Evolutionary conservation across 306 rosid species (phyloP).

Genomic region (Quercus glauca): DNA sequence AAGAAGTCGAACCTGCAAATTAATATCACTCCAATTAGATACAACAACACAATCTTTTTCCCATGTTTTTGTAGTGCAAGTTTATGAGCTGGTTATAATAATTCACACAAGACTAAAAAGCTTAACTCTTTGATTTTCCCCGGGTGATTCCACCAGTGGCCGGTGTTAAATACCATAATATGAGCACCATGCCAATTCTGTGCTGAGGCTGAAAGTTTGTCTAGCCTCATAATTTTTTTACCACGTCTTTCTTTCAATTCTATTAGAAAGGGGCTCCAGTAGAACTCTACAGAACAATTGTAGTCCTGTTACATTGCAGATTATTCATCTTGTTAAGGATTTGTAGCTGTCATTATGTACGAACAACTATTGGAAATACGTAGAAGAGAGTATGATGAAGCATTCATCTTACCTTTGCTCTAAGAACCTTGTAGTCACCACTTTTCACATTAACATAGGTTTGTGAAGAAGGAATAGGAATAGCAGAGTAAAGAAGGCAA

Average conservation of each 20-base stretch:
- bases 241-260: constrained; percentile 25
- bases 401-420: constrained; percentile 26
- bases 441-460: constrained; percentile 14
- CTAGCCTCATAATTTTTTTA: constrained; percentile 29
- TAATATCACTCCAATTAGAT: background rate
- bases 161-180: constrained; percentile 49
- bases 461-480: constrained; percentile 25
- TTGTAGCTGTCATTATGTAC: no score
- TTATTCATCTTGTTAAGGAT: no score
- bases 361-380: no score
- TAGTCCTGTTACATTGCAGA: constrained; percentile 23
- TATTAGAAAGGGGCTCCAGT: constrained; percentile 53
- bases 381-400: no score
- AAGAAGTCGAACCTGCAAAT: constrained; percentile 34
- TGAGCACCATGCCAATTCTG: constrained; percentile 35
- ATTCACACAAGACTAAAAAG: background rate
- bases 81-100: background rate
- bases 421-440: constrained; percentile 34
- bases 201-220: constrained; percentile 19
- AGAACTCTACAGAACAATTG: constrained; percentile 43
- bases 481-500: constrained; percentile 40
- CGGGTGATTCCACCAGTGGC: constrained; percentile 41
- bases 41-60: no score
- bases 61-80: no score
- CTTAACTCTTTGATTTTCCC: constrained; percentile 41